A percentile compares a stretch with the other conserved stretches of the same genome.
Conservation (phyloP, 2,329 filamentous ascomycete genomes). For the Arthroderma sp. region DNA sequence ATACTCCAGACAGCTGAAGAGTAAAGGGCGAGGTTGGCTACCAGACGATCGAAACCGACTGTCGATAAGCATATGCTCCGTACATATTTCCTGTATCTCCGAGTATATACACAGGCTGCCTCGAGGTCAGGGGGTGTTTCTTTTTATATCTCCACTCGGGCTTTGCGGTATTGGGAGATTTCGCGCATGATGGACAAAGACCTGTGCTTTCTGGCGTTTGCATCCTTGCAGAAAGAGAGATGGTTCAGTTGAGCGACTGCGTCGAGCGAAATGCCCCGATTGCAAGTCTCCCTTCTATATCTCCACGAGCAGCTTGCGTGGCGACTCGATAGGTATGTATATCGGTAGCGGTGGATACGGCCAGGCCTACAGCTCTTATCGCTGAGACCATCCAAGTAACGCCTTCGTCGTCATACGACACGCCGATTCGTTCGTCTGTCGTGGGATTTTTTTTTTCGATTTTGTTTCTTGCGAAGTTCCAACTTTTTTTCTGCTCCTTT, state of each 20-base stretch:
- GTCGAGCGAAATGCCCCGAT: conserved; percentile 1
- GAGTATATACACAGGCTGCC: background rate
- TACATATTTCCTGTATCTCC: background rate
- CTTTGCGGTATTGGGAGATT: background rate
- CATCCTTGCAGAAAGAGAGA: background rate
- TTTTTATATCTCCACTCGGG: background rate
- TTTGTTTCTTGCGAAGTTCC: background rate
- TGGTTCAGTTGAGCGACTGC: background rate
- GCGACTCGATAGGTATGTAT: background rate
- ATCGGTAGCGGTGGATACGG: background rate
- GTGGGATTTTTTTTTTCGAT: background rate
- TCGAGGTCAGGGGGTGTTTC: background rate
- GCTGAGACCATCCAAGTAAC: background rate
- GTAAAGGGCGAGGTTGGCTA: background rate
- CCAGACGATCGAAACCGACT: background rate
- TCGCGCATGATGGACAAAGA: background rate
- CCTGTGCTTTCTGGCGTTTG: background rate
- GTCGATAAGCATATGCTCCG: background rate
- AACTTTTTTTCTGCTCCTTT: background rate
- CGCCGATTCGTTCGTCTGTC: background rate
- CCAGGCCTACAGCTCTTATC: background rate
- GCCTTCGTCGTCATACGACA: background rate
- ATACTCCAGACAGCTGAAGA: background rate
- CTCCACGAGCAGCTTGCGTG: background rate
- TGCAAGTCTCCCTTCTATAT: background rate